phyloP scores from a whole-genome alignment of 2,329 filamentous ascomycete genomes.

The Septoria petroselini region DNA sequence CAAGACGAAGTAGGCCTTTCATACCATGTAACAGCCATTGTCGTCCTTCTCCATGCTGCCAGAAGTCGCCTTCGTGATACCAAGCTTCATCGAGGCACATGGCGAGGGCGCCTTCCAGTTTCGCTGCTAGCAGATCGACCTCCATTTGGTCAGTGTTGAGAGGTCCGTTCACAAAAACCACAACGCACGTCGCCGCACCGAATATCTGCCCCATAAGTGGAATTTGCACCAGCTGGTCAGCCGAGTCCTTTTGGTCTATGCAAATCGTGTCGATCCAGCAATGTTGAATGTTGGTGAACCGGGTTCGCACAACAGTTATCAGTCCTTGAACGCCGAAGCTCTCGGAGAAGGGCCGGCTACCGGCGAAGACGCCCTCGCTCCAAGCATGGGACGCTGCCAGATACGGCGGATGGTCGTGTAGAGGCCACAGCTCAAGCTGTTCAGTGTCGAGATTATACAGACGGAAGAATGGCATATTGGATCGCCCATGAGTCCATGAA shows the following conservation, averaged over 20 bases:
- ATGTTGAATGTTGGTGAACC: not conserved
- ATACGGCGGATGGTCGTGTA: slow-evolving; percentile 1
- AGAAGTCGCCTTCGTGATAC: not conserved
- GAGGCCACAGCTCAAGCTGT: not conserved
- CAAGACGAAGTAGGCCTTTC: slow-evolving; percentile 1
- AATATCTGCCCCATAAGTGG: slow-evolving; percentile 5
- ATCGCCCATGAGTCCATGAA: not conserved
- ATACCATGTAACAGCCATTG: not conserved
- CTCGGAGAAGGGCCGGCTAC: too few relatives aligned
- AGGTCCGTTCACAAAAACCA: not conserved
- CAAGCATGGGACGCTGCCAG: slow-evolving; percentile 5
- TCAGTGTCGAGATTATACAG: not conserved
- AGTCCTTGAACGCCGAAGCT: not conserved
- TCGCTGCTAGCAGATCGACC: not conserved
- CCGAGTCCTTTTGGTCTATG: slow-evolving; percentile 1
- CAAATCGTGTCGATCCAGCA: slow-evolving; percentile 8
- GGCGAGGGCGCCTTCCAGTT: slow-evolving; percentile 6
- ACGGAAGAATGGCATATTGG: too few relatives aligned
- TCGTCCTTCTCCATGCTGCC: slow-evolving; percentile 5
- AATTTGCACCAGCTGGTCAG: slow-evolving; percentile 7
- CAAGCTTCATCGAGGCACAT: slow-evolving; percentile 11
- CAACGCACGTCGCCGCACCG: slow-evolving; percentile 1
- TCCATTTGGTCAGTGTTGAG: not conserved
- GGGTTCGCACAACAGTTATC: not conserved
- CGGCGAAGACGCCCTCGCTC: slow-evolving; percentile 1